Base-by-base conservation (phyloP, 225 moss, liverwort and hornwort species). In the Marchantia paleacea region DNA sequence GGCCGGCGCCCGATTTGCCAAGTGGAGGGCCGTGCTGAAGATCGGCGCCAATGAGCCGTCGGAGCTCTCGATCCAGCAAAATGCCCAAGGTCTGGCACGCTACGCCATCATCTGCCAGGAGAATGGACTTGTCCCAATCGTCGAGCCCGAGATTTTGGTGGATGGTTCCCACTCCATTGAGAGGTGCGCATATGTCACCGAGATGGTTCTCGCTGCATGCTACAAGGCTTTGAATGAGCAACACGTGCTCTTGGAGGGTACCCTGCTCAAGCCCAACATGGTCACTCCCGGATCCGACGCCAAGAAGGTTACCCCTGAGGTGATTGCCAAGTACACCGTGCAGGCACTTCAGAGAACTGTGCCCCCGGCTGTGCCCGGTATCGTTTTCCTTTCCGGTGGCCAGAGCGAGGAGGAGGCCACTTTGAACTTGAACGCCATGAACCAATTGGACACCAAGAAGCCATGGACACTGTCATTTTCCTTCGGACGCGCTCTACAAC, bases 151-250 rank as follows among this genome's bases (percentile, higher is more conserved):
- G 81, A 85, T 88, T 72, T 69, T 88, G 62, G 85, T 85, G 26
- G 88, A 88, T 55, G 88, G 88, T 30, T 4, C 78, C 0, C 88
- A 88, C 18, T 80, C 80, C 81, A 85, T 88, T 52, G 51, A 79
- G 78, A 88, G 63, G 83, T 81, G 81, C 72, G 88, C 88, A 0
- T 83, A 88, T 22, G 88, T 51, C 50, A 88, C 88, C 11, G 88
- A 88, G 83, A 76, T 81, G 8, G 88, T 88, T 49, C 81, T 88
- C 3, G 88, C 85, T 30, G 88, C 88, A 5, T 69, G 69, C 48
- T 88, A 88, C 85, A 88, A 88, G 78, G 88, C 88, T 10, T 65
- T 88, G 83, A 88, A 88, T 57, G 88, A 88, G 7, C 88, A 88
- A 50, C 88, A 88, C 60, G 88, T 88, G 22, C 79, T 88, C 0